These are phyloP conservation scores for Wickerhamiella occidentalis DNA, from an alignment of 805 yeast species.

Conservation along the genomic window DNA sequence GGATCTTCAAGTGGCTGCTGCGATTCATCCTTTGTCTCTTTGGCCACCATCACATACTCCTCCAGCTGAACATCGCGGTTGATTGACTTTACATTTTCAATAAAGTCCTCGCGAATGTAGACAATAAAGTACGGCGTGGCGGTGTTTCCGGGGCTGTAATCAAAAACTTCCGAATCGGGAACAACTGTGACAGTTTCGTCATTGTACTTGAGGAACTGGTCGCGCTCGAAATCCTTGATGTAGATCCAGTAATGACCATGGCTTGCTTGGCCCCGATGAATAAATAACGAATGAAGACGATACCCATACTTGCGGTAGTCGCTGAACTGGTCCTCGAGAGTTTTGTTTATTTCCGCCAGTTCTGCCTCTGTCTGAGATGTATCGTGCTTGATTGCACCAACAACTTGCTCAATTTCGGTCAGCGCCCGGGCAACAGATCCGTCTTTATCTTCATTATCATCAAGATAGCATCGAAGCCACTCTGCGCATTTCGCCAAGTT, in stretches of 20 bases:
- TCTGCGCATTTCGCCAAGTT: constrained; percentile 34
- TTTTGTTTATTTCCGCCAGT: constrained; percentile 35
- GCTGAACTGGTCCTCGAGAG: constrained; percentile 49
- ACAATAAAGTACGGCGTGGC: constrained; percentile 93
- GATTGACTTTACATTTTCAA: constrained; percentile 21
- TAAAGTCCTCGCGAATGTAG: constrained; percentile 55
- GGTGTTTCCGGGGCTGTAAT: constrained; percentile 40
- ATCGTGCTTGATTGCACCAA: constrained; percentile 36
- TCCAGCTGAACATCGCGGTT: not conserved
- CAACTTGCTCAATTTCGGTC: constrained; percentile 30
- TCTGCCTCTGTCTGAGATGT: constrained; percentile 33
- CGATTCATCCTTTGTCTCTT: too few relatives aligned
- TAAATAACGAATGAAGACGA: constrained; percentile 78
- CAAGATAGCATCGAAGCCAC: constrained; percentile 5
- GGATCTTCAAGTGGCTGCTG: not conserved
- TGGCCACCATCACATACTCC: too few relatives aligned
- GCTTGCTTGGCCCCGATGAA: constrained; percentile 90
- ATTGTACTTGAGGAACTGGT: constrained; percentile 76
- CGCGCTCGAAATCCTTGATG: constrained; percentile 58
- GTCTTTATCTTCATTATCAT: constrained; percentile 19
- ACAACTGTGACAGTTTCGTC: constrained; percentile 92
- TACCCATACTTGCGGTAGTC: constrained; percentile 56
- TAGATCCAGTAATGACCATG: constrained; percentile 98
- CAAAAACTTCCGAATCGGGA: constrained; percentile 36
- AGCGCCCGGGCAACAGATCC: constrained; percentile 14